Evolutionary conservation across 73 alveolate species (phyloP).

Genomic region (Paramecium sonneborni): DNA sequence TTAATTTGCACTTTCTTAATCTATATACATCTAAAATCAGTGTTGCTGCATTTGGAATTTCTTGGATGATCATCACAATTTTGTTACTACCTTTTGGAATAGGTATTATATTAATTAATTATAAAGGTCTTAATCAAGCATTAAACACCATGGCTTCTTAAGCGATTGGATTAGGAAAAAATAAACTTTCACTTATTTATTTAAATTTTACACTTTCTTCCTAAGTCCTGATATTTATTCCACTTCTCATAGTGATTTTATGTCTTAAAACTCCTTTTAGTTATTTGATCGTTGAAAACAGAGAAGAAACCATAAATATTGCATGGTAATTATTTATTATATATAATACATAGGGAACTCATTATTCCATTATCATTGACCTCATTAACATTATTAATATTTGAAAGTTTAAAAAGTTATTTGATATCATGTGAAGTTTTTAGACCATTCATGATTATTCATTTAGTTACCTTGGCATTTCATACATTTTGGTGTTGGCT

Average conservation of each 20-base stretch:
- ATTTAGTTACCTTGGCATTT: background rate
- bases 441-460: background rate
- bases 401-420: conserved; percentile 15
- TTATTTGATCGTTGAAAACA: background rate
- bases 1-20: background rate
- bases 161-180: background rate
- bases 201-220: background rate
- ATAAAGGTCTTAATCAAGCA: background rate
- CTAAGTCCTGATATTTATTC: background rate
- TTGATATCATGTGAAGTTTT: background rate
- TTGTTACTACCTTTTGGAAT: background rate
- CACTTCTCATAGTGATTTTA: background rate
- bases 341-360: background rate
- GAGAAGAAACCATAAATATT: background rate
- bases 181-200: background rate
- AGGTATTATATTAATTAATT: background rate
- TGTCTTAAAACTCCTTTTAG: background rate
- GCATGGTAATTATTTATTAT: background rate
- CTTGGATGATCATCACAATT: background rate
- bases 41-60: background rate
- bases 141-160: background rate
- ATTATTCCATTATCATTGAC: background rate
- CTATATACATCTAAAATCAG: background rate
- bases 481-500: background rate
- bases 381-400: background rate